Evolutionary conservation across 176 grass and related monocot genomes (phyloP).

Genomic region (Coix lacrymajobi): DNA sequence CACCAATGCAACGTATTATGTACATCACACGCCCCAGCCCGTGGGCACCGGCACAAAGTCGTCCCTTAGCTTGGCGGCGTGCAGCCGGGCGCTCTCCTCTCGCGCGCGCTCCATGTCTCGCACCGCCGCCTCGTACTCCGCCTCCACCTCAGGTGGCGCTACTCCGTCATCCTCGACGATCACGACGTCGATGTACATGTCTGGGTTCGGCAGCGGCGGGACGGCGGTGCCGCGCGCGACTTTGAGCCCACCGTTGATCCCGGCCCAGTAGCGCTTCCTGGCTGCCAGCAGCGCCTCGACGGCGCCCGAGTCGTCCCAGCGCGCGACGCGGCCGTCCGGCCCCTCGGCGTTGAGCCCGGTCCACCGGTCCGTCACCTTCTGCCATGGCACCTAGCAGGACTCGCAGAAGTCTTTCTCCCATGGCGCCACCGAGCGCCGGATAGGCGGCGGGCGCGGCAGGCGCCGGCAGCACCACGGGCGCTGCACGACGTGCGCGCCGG

Average conservation of each 20-base stretch:
- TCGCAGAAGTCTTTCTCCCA: slow-evolving; percentile 47
- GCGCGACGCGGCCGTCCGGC: neutral
- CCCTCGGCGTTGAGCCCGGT: neutral
- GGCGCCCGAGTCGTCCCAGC: slow-evolving; percentile 48
- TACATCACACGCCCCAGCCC: neutral
- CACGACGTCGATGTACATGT: slow-evolving; percentile 16
- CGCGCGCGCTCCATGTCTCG: slow-evolving; percentile 2
- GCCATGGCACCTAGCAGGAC: slow-evolving; percentile 22
- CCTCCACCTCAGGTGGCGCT: neutral
- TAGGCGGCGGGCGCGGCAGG: neutral
- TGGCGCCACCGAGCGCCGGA: neutral
- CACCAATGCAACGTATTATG: neutral
- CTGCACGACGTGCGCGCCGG: neutral
- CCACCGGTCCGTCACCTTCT: slow-evolving; percentile 12
- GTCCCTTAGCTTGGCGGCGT: neutral
- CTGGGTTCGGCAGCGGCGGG: slow-evolving; percentile 11
- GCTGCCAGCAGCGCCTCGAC: slow-evolving; percentile 30
- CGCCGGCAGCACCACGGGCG: neutral
- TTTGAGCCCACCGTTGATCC: slow-evolving; percentile 3
- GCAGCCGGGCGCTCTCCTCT: neutral
- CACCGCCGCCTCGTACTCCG: slow-evolving; percentile 5
- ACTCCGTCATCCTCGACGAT: neutral
- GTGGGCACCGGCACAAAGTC: slow-evolving; percentile 11
- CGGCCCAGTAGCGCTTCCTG: slow-evolving; percentile 37
- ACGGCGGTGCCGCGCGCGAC: neutral